Percentiles rank a stretch among this genome's conserved stretches.
Evolutionary conservation across 1,139 yeast species (phyloP).

Genomic region (Geotrichum siamense): DNA sequence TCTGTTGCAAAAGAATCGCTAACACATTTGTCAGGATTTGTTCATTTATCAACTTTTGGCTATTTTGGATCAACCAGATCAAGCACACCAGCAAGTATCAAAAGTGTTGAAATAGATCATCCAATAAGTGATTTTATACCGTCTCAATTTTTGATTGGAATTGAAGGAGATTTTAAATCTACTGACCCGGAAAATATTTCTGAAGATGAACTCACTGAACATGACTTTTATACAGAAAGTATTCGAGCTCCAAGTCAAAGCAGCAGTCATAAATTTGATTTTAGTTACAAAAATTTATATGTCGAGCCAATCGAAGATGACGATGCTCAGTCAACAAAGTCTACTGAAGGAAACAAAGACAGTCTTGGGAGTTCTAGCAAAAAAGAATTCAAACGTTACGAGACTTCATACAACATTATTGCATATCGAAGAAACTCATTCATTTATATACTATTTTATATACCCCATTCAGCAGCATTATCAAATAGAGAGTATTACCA

Average conservation of each 20-base stretch:
- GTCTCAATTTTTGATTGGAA: constrained; percentile 25
- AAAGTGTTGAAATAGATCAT: constrained; percentile 10
- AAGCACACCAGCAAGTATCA: constrained; percentile 15
- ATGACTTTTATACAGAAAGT: constrained; percentile 12
- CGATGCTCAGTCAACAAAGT: background rate
- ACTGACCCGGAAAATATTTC: constrained; percentile 14
- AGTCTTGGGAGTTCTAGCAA: background rate
- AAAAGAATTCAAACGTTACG: background rate
- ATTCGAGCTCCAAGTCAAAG: constrained; percentile 2
- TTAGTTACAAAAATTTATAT: constrained; percentile 12
- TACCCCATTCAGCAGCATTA: constrained; percentile 18
- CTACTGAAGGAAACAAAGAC: background rate
- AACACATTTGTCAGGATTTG: constrained; percentile 22
- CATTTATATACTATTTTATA: constrained; percentile 24
- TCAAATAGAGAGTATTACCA: constrained; percentile 21
- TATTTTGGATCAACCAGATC: constrained; percentile 11
- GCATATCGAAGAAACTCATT: constrained; percentile 28
- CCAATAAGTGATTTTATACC: constrained; percentile 24
- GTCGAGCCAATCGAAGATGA: background rate
- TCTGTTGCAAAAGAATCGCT: constrained; percentile 26
- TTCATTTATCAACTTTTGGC: constrained; percentile 20
- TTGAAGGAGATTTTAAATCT: constrained; percentile 24
- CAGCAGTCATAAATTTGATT: background rate
- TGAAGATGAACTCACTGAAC: constrained; percentile 6
- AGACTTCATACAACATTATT: constrained; percentile 20